These are phyloP conservation scores for Trichoderma arundinaceum DNA, from an alignment of 2,329 filamentous ascomycete species.

Conservation along the genomic window DNA sequence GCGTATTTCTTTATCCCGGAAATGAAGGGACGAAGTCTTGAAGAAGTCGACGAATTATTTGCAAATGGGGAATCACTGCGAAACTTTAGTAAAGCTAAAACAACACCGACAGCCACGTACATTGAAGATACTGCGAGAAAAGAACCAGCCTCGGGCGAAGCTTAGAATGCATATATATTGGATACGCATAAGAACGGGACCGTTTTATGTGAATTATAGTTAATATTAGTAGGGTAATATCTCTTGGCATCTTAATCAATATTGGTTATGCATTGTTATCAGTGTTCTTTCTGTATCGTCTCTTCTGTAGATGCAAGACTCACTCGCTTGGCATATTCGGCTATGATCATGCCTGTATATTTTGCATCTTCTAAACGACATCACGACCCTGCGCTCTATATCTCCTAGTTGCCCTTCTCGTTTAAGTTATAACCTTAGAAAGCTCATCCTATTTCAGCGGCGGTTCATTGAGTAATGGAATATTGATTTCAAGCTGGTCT, in stretches of 20 bases:
- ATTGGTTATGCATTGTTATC: not conserved
- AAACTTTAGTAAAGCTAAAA: slow-evolving; percentile 29
- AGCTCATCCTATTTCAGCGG: no score
- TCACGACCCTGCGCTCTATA: no score
- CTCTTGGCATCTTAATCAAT: not conserved
- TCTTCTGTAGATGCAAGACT: no score
- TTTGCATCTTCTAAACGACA: no score
- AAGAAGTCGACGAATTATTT: slow-evolving; percentile 38
- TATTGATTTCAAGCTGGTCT: no score
- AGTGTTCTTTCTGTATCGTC: not conserved
- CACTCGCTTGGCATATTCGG: no score
- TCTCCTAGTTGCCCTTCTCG: no score
- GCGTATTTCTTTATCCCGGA: slow-evolving; percentile 53
- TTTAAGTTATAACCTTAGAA: no score
- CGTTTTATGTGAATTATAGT: not conserved
- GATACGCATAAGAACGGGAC: not conserved
- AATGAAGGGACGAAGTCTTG: slow-evolving; percentile 45
- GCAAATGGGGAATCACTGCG: slow-evolving; percentile 33
- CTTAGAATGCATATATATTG: not conserved
- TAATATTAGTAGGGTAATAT: not conserved
- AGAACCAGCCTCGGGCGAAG: slow-evolving; percentile 5
- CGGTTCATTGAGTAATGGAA: no score
- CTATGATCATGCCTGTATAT: no score
- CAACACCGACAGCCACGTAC: slow-evolving; percentile 9
- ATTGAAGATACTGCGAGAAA: slow-evolving; percentile 17